A percentile compares a stretch with the other conserved stretches of the same genome.
Evolutionary conservation across 352 stramenopile genomes (phyloP).

Genomic region (Globisporangium megalacanthum): DNA sequence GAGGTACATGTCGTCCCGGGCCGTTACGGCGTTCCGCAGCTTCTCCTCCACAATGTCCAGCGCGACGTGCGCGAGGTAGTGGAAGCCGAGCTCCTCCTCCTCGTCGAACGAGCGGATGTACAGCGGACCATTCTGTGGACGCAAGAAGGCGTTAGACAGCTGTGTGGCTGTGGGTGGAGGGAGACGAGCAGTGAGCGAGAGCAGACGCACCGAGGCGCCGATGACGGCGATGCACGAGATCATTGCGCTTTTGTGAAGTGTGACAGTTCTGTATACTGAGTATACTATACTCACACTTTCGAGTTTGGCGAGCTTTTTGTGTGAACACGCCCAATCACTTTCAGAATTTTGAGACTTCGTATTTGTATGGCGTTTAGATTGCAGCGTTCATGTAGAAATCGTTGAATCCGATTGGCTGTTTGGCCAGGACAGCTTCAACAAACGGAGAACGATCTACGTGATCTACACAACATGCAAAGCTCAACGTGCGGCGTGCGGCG

Average conservation of each 20-base stretch:
- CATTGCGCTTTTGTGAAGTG: conserved; percentile 24
- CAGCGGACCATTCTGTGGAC: conserved; percentile 64
- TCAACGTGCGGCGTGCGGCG: too few species aligned
- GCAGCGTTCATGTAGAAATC: too few species aligned
- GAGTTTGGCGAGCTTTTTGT: too few species aligned
- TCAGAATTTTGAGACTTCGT: too few species aligned
- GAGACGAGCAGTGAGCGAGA: not conserved
- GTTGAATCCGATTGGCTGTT: too few species aligned
- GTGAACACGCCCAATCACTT: too few species aligned
- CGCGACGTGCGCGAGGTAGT: conserved; percentile 83
- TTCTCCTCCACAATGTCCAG: conserved; percentile 85
- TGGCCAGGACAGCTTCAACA: too few species aligned
- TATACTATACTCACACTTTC: too few species aligned
- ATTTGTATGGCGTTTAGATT: too few species aligned
- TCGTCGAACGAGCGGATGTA: conserved; percentile 82
- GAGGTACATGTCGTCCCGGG: conserved; percentile 85
- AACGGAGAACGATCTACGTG: too few species aligned
- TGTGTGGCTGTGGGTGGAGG: not conserved
- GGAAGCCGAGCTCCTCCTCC: conserved; percentile 81
- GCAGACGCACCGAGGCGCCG: conserved; percentile 68
- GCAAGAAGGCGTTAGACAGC: not conserved
- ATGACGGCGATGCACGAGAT: conserved; percentile 81
- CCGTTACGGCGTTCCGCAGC: conserved; percentile 34
- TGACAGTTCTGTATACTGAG: too few species aligned
- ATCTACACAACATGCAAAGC: too few species aligned